These are phyloP conservation scores for Fusarium virguliforme DNA, from an alignment of 2,329 filamentous ascomycete species.

Conservation along the genomic window DNA sequence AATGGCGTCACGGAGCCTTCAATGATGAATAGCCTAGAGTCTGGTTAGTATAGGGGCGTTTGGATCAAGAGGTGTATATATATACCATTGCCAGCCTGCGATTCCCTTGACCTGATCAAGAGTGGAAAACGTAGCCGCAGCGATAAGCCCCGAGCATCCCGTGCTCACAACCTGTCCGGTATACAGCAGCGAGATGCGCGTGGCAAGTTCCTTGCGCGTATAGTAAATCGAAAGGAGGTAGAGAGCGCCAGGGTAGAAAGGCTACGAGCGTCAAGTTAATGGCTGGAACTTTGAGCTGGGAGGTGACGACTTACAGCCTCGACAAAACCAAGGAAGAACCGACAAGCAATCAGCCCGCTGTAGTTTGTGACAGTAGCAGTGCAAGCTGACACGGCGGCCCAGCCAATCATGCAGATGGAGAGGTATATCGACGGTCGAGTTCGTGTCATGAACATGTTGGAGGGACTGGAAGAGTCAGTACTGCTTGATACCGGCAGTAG, in stretches of 20 bases:
- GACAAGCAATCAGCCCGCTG: conserved; percentile 23
- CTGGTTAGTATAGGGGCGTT: background rate
- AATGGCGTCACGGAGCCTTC: conserved; percentile 57
- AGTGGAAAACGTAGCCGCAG: conserved; percentile 69
- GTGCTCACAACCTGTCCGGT: conserved; percentile 64
- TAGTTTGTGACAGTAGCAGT: conserved; percentile 21
- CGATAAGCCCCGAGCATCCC: conserved; percentile 74
- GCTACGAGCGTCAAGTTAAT: background rate
- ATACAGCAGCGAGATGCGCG: conserved; percentile 32
- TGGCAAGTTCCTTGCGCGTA: conserved; percentile 34
- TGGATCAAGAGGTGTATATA: background rate
- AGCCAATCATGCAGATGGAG: conserved; percentile 30
- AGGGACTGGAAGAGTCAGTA: conserved; percentile 12
- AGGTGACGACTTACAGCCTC: conserved; percentile 23
- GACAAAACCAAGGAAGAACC: conserved; percentile 33
- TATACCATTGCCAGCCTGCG: conserved; percentile 69
- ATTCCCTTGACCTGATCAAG: conserved; percentile 63
- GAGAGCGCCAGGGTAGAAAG: conserved; percentile 32
- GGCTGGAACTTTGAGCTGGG: conserved; percentile 49
- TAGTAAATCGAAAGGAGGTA: conserved; percentile 36
- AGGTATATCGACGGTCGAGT: conserved; percentile 29
- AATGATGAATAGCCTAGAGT: conserved; percentile 73
- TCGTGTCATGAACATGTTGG: conserved; percentile 36
- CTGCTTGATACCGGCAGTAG: background rate
- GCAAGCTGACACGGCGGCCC: conserved; percentile 27